phyloP scores from a whole-genome alignment of 108 stramenopile species.

The Conticribra weissflogii region DNA sequence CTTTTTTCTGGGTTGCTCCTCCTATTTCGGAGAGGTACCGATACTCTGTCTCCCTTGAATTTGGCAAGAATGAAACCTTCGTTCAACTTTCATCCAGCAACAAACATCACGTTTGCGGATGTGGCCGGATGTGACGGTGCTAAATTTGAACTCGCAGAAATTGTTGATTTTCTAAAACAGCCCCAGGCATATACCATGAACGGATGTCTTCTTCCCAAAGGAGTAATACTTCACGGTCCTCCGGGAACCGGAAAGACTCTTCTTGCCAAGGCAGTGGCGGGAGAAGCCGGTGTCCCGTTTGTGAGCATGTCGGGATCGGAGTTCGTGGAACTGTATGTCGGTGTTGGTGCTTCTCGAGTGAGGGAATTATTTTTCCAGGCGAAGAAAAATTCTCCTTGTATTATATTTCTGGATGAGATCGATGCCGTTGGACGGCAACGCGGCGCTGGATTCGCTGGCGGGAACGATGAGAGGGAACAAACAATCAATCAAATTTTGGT shows the following conservation, averaged over 20 bases:
- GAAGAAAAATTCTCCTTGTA: slow-evolving; percentile 94
- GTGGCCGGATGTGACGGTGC: slow-evolving; percentile 97
- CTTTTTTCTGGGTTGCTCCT: slow-evolving; percentile 91
- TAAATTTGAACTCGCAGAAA: slow-evolving; percentile 93
- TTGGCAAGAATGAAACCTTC: slow-evolving; percentile 56
- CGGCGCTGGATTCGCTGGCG: slow-evolving; percentile 92
- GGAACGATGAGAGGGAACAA: slow-evolving; percentile 95
- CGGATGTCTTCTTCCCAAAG: slow-evolving; percentile 82
- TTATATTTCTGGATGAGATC: slow-evolving; percentile 99
- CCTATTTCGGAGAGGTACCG: slow-evolving; percentile 60
- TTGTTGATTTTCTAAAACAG: slow-evolving; percentile 98
- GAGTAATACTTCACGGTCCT: slow-evolving; percentile 79
- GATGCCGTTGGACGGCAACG: slow-evolving; percentile 95
- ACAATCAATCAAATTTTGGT: slow-evolving; percentile 99
- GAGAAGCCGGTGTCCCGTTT: slow-evolving; percentile 98
- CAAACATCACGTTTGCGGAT: slow-evolving; percentile 92
- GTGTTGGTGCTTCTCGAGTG: slow-evolving; percentile 96
- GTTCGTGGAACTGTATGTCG: slow-evolving; percentile 99
- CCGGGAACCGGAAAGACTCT: slow-evolving; percentile 92
- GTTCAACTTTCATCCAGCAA: slow-evolving; percentile 76
- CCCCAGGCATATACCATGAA: slow-evolving; percentile 89
- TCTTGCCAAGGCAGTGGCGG: slow-evolving; percentile 96
- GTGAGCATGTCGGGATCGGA: slow-evolving; percentile 93
- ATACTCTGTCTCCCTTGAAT: slow-evolving; percentile 9
- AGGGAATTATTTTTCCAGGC: slow-evolving; percentile 95